These are phyloP conservation scores for Thelonectria olida DNA, from an alignment of 2,329 filamentous ascomycete genomes.

Conservation along the genomic window DNA sequence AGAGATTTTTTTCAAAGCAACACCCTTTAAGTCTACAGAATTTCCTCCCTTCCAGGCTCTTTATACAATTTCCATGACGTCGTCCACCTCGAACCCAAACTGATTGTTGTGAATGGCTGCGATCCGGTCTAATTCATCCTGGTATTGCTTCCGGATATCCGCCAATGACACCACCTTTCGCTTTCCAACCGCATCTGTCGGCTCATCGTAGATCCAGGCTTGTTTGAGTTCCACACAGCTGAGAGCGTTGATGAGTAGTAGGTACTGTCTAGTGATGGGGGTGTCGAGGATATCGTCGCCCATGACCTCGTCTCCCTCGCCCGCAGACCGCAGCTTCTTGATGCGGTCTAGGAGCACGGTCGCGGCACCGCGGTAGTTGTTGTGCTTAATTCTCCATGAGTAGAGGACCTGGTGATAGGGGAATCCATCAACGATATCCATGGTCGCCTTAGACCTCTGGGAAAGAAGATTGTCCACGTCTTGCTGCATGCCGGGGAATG, in stretches of 20 bases:
- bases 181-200: slow-evolving; percentile 52
- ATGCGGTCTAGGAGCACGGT: slow-evolving; percentile 70
- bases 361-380: slow-evolving; percentile 85
- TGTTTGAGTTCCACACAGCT: slow-evolving; percentile 82
- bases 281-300: slow-evolving; percentile 69
- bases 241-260: slow-evolving; percentile 93
- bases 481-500: slow-evolving; percentile 80
- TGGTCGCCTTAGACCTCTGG: slow-evolving; percentile 74
- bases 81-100: slow-evolving; percentile 75
- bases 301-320: slow-evolving; percentile 66
- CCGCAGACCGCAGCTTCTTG: slow-evolving; percentile 67
- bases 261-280: slow-evolving; percentile 76
- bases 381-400: slow-evolving; percentile 84
- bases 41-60: slow-evolving; percentile 16
- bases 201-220: slow-evolving; percentile 76
- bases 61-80: slow-evolving; percentile 63
- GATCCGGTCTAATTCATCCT: slow-evolving; percentile 87
- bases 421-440: slow-evolving; percentile 73
- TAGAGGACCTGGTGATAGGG: slow-evolving; percentile 92
- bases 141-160: slow-evolving; percentile 88
- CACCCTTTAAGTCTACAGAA: slow-evolving; percentile 38
- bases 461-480: slow-evolving; percentile 82
- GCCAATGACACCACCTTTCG: slow-evolving; percentile 85
- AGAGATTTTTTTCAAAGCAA: slow-evolving; percentile 29
- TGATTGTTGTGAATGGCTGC: slow-evolving; percentile 89